Evolutionary conservation across 2,329 filamentous ascomycete genomes (phyloP).

Genomic region (Penicillium sp.): DNA sequence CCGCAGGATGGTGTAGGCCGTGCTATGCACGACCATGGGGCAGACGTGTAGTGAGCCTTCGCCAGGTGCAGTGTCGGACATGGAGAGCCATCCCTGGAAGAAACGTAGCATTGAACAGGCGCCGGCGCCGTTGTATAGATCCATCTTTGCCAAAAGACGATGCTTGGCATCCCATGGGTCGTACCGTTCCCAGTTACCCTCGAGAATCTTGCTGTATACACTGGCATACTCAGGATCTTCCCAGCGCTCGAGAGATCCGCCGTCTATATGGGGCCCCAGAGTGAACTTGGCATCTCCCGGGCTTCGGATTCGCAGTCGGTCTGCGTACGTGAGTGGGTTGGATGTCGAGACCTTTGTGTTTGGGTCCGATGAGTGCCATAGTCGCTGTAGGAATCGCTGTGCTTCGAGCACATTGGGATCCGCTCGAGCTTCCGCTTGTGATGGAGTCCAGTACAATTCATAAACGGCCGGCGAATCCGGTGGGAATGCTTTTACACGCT

Average conservation of each 20-base stretch:
- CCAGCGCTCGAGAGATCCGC: slow-evolving; percentile 74
- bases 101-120: slow-evolving; percentile 82
- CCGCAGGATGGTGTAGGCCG: slow-evolving; percentile 76
- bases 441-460: slow-evolving; percentile 72
- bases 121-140: slow-evolving; percentile 79
- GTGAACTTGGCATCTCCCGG: slow-evolving; percentile 71
- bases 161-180: slow-evolving; percentile 78
- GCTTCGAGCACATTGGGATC: slow-evolving; percentile 64
- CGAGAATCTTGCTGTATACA: slow-evolving; percentile 72
- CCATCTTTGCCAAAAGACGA: slow-evolving; percentile 66
- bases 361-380: slow-evolving; percentile 62
- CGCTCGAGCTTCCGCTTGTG: slow-evolving; percentile 67
- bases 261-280: slow-evolving; percentile 71
- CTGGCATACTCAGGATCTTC: slow-evolving; percentile 67
- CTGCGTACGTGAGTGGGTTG: slow-evolving; percentile 67
- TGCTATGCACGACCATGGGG: slow-evolving; percentile 72
- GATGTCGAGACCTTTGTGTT: slow-evolving; percentile 51
- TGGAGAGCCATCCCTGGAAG: slow-evolving; percentile 83
- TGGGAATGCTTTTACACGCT: slow-evolving; percentile 61
- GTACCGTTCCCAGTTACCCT: slow-evolving; percentile 76
- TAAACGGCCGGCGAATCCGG: slow-evolving; percentile 67
- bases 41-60: slow-evolving; percentile 84
- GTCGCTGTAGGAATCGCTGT: slow-evolving; percentile 62
- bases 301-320: slow-evolving; percentile 69
- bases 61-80: slow-evolving; percentile 69